Base-by-base conservation (phyloP, 768 basidiomycete genomes). In the Rossbeevera mucosa region DNA sequence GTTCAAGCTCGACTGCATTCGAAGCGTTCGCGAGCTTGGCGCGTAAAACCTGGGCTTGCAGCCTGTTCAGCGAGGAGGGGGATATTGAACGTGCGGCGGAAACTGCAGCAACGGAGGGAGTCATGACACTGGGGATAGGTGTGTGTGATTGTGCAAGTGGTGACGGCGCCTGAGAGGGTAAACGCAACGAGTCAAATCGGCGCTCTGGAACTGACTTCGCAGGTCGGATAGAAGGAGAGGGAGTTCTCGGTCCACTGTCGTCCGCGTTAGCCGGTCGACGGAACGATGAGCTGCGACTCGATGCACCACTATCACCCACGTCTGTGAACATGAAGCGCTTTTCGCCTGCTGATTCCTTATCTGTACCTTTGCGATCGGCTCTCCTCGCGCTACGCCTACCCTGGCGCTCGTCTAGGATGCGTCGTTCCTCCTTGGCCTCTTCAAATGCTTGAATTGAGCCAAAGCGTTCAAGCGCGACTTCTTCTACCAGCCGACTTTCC, bases 1-100 rank as follows among this genome's bases (percentile, higher is more conserved):
- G 75, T 71, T 99, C 92, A 38, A 99, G 72, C 41, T 76, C 74
- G 20, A 78, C 80, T 7, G 93, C 90, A 61, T 92, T 80, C 2
- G 87, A 77, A n/a, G 82, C 77, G 28, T 80, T 83, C 79, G 89
- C 88, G 28, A 99, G 76, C 66, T 88, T 94, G 4, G 96, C 94
- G 30, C 91, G 85, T 8, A 99, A 73, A 2, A 96, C 94, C 59
- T 86, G 86, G 4, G 95, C 95, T 68, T 99, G 95, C 2, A 99
- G 71, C 63, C 84, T 88, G 68, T 99, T 98, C 43, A 98, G 73
- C 14, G 88, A 89, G 1, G 86, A 86, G 2, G 86, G 84, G 0
- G 88, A 88, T 50, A 89, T 63, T 1, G 77, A 77, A 5, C 84
- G 76, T 11, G 52, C 62, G 22, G 65, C 72, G 8, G 72, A 60